phyloP scores from a whole-genome alignment of 768 basidiomycete species.

The Boletus sensibilis region DNA sequence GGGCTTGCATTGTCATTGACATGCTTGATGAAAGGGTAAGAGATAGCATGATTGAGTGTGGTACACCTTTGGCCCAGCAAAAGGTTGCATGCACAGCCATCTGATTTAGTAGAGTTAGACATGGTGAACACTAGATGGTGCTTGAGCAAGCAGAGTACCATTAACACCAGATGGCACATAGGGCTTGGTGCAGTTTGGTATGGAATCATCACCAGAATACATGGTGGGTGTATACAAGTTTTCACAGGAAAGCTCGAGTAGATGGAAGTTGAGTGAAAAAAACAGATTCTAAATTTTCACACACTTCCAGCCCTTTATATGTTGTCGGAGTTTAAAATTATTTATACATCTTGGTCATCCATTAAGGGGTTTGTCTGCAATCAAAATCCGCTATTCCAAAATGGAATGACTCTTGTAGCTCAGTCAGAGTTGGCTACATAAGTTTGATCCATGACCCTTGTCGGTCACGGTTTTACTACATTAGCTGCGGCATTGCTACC shows the following conservation, averaged over 20 bases:
- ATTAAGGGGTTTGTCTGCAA: too few species aligned
- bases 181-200: not conserved
- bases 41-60: not conserved
- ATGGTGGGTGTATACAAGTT: constrained; percentile 1
- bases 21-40: not conserved
- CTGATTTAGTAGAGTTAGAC: not conserved
- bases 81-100: not conserved
- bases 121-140: not conserved
- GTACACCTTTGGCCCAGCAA: constrained; percentile 6
- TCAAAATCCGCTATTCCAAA: not conserved
- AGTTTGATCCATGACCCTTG: not conserved
- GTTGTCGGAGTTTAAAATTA: constrained; percentile 18
- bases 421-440: too few species aligned
- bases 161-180: not conserved
- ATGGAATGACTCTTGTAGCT: not conserved
- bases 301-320: constrained; percentile 10
- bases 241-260: not conserved
- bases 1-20: not conserved
- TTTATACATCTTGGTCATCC: not conserved
- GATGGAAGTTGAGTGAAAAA: constrained; percentile 1
- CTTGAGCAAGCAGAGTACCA: not conserved
- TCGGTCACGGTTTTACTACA: not conserved
- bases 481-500: not conserved
- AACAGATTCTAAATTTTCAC: not conserved
- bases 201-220: not conserved